Percentiles rank a stretch among this genome's conserved stretches.
These are phyloP conservation scores for Trypanosoma congolense DNA, from an alignment of 208 protist species.

Conservation along the genomic window DNA sequence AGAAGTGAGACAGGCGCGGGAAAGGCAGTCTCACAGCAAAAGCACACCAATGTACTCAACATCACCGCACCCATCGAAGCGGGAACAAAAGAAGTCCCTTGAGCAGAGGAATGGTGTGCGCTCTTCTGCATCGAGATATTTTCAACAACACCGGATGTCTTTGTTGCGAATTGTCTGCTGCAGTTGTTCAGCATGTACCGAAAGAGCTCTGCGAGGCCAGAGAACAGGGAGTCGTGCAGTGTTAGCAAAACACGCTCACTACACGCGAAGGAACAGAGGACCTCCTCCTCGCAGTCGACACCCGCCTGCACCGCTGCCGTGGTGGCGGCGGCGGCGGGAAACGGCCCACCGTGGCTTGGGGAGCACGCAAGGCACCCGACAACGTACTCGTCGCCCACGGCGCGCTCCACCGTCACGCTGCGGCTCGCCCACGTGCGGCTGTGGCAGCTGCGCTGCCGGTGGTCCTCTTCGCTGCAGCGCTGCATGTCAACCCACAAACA, in stretches of 20 bases:
- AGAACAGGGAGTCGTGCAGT: slow-evolving; percentile 50
- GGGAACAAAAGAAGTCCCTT: background rate
- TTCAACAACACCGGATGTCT: too few species aligned
- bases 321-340: background rate
- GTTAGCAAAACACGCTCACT: slow-evolving; percentile 55
- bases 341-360: slow-evolving; percentile 15
- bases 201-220: slow-evolving; percentile 48
- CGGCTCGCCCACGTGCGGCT: too few species aligned
- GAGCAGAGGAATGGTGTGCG: background rate
- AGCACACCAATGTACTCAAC: slow-evolving; percentile 53
- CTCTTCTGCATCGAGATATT: background rate
- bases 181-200: slow-evolving; percentile 31
- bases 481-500: slow-evolving; percentile 59
- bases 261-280: slow-evolving; percentile 57
- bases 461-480: slow-evolving; percentile 24
- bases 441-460: too few species aligned
- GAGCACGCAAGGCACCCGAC: slow-evolving; percentile 55
- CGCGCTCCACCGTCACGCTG: slow-evolving; percentile 66
- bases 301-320: slow-evolving; percentile 19
- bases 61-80: slow-evolving; percentile 14
- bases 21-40: slow-evolving; percentile 60
- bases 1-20: slow-evolving; percentile 67
- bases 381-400: slow-evolving; percentile 35
- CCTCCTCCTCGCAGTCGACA: slow-evolving; percentile 29
- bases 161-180: slow-evolving; percentile 8